Conservation (phyloP, 768 basidiomycete species). For the Psilocybe azurescens region DNA sequence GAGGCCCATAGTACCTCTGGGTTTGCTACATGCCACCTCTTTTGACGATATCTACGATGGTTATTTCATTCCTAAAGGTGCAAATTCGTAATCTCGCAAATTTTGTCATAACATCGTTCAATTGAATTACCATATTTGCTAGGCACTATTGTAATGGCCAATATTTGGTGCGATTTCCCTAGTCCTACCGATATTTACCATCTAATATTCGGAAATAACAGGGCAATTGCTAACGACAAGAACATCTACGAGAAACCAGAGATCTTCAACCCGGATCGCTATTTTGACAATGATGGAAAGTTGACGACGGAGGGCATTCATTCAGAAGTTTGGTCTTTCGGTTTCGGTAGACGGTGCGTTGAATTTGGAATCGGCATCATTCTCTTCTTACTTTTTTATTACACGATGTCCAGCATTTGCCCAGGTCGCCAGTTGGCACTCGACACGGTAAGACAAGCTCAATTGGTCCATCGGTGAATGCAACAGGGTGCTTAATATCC, state of each 20-base stretch:
- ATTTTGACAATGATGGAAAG: constrained; percentile 19
- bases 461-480: background rate
- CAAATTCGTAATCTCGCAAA: background rate
- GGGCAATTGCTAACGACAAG: constrained; percentile 29
- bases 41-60: constrained; percentile 29
- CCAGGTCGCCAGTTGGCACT: constrained; percentile 12
- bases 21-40: constrained; percentile 25
- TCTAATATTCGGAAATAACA: background rate
- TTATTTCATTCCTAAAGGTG: constrained; percentile 25
- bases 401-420: constrained; percentile 7
- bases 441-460: constrained; percentile 3
- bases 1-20: constrained; percentile 21
- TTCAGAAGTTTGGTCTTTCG: constrained; percentile 17
- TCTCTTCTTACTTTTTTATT: background rate
- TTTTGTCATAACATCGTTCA: no score
- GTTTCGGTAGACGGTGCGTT: constrained; percentile 28
- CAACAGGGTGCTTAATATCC: background rate
- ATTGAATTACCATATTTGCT: background rate
- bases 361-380: no score
- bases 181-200: background rate
- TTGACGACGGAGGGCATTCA: constrained; percentile 10
- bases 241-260: constrained; percentile 26
- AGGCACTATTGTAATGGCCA: constrained; percentile 18
- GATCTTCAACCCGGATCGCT: constrained; percentile 31
- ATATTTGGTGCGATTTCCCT: constrained; percentile 18